These are phyloP conservation scores for Syncephalis fuscata DNA, from an alignment of 371 early-diverging fungal species.

Conservation along the genomic window DNA sequence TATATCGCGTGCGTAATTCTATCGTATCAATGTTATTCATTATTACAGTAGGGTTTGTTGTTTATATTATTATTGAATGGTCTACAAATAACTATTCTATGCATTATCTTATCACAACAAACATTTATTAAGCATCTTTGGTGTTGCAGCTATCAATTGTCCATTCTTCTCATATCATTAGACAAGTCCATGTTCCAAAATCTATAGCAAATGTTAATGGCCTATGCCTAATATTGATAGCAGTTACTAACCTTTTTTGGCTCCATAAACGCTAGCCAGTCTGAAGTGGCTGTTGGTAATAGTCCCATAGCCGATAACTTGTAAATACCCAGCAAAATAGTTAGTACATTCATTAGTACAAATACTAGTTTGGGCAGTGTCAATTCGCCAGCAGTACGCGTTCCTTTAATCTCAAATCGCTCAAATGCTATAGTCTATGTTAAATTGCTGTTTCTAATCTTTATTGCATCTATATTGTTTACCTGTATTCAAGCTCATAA, in stretches of 20 bases:
- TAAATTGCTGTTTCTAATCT: no score
- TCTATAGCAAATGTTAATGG: no score
- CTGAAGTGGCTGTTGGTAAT: constrained; percentile 81
- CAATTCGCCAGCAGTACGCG: constrained; percentile 16
- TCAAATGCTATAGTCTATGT: constrained; percentile 32
- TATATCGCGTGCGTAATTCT: constrained; percentile 13
- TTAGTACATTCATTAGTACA: constrained; percentile 57
- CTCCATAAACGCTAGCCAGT: constrained; percentile 87
- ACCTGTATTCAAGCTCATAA: constrained; percentile 53
- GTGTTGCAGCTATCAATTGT: no score
- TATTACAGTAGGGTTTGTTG: no score
- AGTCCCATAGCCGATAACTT: constrained; percentile 88
- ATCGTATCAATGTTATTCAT: no score
- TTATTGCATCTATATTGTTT: constrained; percentile 5
- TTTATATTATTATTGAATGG: no score
- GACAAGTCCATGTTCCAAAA: no score
- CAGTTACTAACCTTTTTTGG: constrained; percentile 11
- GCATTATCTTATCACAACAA: no score
- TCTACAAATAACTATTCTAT: no score
- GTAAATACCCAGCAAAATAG: constrained; percentile 73
- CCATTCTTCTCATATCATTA: no score
- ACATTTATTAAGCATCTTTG: no score
- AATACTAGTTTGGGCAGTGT: constrained; percentile 64
- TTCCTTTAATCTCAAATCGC: constrained; percentile 29
- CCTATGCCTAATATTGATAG: no score